Evolutionary conservation across 163 green algal genomes (phyloP), one percentile per base, ranked within the genome.

Genomic region (Picocystis sp.): DNA sequence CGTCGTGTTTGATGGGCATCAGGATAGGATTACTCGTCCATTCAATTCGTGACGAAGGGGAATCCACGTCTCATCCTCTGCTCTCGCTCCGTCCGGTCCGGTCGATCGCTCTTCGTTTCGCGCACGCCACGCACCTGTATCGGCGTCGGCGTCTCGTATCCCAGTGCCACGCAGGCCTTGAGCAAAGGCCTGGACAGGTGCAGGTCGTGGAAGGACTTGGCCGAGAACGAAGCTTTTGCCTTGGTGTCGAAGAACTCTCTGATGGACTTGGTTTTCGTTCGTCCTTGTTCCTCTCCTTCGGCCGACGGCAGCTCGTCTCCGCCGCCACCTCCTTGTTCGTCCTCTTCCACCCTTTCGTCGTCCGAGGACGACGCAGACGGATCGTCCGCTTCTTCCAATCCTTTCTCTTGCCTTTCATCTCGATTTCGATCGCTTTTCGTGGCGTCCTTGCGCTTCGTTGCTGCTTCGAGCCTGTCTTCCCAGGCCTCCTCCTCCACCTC

Each of bases 111-210:
- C 29, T 38, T 8, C 5, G 8, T 38, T 38, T 38, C 29, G 29
- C 29, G 8, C 29, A 5, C 29, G 8, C 29, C 29, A 10, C 60
- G 11, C 41, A 81, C 81, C 75, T 98, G 90, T 57, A 99, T 97
- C 21, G 91, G 90, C 3, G 91, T 99, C 21, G 91, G 88, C 10
- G 56, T 56, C 2, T 57, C 65, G 74, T 94, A 99, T 5, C 90
- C 87, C 22, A 99, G 72, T 1, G 71, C 78, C 8, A 68, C 34
- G 55, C 83, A 88, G 11, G 92, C 90, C 38, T 79, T 78, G 21
- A 66, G 22, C 17, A 24, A 56, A 49, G 83, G 81, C 1, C 81
- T 56, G 0, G 79, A 90, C 1, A 99, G 67, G 60, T 92, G 76
- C 15, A 99, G 76, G 55, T 94, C 83, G 2, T 53, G 57, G 64